Base-by-base conservation (phyloP, 176 grass and related monocot species). In the Stipa capillata region DNA sequence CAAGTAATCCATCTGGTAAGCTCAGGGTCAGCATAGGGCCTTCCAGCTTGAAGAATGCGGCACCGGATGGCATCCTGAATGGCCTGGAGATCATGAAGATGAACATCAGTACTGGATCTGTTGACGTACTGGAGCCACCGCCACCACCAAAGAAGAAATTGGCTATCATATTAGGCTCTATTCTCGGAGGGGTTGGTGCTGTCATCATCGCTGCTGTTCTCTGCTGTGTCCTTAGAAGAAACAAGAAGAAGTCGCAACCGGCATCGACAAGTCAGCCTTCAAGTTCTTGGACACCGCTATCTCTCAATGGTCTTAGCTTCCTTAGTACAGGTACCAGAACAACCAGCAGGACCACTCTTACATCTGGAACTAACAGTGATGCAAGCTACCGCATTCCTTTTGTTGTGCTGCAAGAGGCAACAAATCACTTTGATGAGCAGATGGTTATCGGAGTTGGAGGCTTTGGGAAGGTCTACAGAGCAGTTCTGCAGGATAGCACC, bases 1-100 rank as follows among this genome's bases (percentile, higher is more conserved):
- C 94, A 50, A 91, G 89, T 70, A 85, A 92, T 42, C 83, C 80
- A 23, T 98, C 90, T 35, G 91, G 79, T 59, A 94, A 77, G 35
- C 72, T 98, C 39, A 89, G 49, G 12, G 47, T 98, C 74, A 92
- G 92, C 56, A 73, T 98, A 62, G 92, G 95, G 60, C 87, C 95
- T 86, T 94, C 88, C 70, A 61, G 27, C 23, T 54, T 89, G 74
- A 70, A 1, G 52, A 78, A n/a, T 41, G 23, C 16, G 48, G 13
- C 43, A 61, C 64, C 3, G 1, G 56, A 94, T 84, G 95, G 85
- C n/a, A 98, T 94, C 49, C 60, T 98, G 79, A 98, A 98, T 56
- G 92, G 95, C 14, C 85, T 98, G 72, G 95, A 98, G 87, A 90
- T 98, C 66, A 90, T 98, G 95, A 98, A 94, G 85, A 94, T 98